Evolutionary conservation across 2,329 filamentous ascomycete genomes (phyloP).

Genomic region (Trichoderma sp.): DNA sequence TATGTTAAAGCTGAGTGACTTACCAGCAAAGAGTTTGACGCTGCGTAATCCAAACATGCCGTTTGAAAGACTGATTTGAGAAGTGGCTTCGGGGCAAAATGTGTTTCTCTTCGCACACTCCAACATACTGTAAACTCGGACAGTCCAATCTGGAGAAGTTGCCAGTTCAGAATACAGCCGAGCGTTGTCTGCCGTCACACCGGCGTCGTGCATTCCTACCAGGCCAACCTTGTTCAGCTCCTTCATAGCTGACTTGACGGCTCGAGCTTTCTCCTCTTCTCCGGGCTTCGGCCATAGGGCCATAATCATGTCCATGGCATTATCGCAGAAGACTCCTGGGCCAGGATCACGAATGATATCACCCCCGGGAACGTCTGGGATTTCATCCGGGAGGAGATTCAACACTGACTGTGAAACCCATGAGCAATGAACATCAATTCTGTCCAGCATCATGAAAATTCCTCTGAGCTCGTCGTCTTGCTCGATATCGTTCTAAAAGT

Average conservation of each 20-base stretch:
- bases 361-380: slow-evolving; percentile 59
- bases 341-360: slow-evolving; percentile 61
- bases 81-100: slow-evolving; percentile 55
- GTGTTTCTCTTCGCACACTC: slow-evolving; percentile 64
- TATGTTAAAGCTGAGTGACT: slow-evolving; percentile 7
- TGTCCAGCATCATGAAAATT: slow-evolving; percentile 66
- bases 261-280: slow-evolving; percentile 50
- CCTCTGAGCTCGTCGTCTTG: slow-evolving; percentile 50
- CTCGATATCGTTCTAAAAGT: slow-evolving; percentile 51
- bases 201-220: slow-evolving; percentile 68
- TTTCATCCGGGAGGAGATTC: slow-evolving; percentile 53
- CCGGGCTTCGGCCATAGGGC: slow-evolving; percentile 57
- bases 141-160: slow-evolving; percentile 50
- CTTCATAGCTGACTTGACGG: slow-evolving; percentile 59
- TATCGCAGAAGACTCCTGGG: slow-evolving; percentile 70
- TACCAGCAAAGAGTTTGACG: slow-evolving; percentile 68
- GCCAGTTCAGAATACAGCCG: slow-evolving; percentile 54
- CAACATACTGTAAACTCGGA: slow-evolving; percentile 67
- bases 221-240: slow-evolving; percentile 63
- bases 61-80: slow-evolving; percentile 43
- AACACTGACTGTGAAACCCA: slow-evolving; percentile 67
- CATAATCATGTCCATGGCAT: slow-evolving; percentile 64
- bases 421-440: slow-evolving; percentile 67
- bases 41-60: slow-evolving; percentile 57
- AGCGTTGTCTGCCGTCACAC: slow-evolving; percentile 55